Evolutionary conservation across 2,329 filamentous ascomycete genomes (phyloP).

Genomic region (Fusarium robinianum): DNA sequence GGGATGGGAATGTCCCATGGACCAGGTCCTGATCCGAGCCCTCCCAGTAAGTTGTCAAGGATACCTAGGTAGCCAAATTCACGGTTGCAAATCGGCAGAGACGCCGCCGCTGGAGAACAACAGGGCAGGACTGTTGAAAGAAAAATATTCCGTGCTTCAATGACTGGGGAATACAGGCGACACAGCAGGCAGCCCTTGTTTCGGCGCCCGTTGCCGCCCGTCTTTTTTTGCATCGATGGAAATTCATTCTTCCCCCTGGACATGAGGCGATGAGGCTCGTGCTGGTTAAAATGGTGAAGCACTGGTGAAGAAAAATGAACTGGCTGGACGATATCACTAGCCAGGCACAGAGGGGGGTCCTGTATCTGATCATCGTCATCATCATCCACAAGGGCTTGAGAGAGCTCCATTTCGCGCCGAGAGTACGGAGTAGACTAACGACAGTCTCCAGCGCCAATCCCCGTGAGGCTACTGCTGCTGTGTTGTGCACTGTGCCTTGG

Average conservation of each 20-base stretch:
- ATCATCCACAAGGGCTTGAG: background rate
- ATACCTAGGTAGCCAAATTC: too few species aligned
- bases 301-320: slow-evolving; percentile 15
- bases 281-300: slow-evolving; percentile 32
- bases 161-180: slow-evolving; percentile 3
- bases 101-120: background rate
- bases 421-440: slow-evolving; percentile 11
- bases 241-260: background rate
- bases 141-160: slow-evolving; percentile 1
- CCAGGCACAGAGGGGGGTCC: slow-evolving; percentile 3
- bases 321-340: slow-evolving; percentile 5
- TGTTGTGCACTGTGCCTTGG: slow-evolving; percentile 10
- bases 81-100: too few species aligned
- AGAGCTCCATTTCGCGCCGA: slow-evolving; percentile 10
- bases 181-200: slow-evolving; percentile 18
- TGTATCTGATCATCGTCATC: slow-evolving; percentile 9
- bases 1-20: too few species aligned
- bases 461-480: too few species aligned
- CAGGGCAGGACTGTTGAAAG: background rate
- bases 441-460: slow-evolving; percentile 26
- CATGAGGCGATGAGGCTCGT: slow-evolving; percentile 19
- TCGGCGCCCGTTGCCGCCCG: slow-evolving; percentile 24
- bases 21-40: too few species aligned
- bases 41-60: too few species aligned
- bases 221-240: slow-evolving; percentile 12